These are phyloP conservation scores for Hyaloscypha bicolor DNA, from an alignment of 495 filamentous ascomycete species.

Conservation along the genomic window DNA sequence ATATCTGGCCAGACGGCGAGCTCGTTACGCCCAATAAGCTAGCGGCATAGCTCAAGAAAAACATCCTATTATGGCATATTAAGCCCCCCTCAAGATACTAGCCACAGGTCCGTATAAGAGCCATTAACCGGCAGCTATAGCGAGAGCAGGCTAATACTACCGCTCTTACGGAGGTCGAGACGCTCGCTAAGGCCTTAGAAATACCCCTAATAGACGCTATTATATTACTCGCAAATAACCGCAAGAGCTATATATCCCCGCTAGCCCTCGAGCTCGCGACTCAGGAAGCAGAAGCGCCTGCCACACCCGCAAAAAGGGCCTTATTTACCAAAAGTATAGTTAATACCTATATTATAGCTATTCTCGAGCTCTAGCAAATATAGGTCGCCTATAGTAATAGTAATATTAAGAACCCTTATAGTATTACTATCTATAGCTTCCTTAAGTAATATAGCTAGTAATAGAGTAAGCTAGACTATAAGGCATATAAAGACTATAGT, in stretches of 20 bases:
- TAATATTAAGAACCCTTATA: not conserved
- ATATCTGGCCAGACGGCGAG: not conserved
- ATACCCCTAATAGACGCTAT: not conserved
- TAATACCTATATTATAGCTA: constrained; percentile 4
- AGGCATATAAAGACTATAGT: not conserved
- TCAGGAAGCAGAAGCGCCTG: no score
- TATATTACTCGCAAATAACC: not conserved
- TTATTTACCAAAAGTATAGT: not conserved
- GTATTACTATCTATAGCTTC: constrained; percentile 1
- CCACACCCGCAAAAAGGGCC: no score
- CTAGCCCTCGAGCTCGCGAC: not conserved
- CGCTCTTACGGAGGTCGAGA: constrained; percentile 1
- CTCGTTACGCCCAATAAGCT: not conserved
- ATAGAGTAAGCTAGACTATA: not conserved
- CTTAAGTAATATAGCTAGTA: not conserved
- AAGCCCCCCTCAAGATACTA: no score
- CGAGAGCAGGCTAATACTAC: not conserved
- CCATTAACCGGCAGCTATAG: no score
- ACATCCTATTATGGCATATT: not conserved
- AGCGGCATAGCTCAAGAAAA: not conserved
- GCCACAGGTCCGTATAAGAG: no score
- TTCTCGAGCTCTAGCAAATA: constrained; percentile 1
- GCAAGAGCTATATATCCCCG: not conserved
- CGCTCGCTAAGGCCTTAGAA: not conserved
- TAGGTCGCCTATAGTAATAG: constrained; percentile 1